These are phyloP conservation scores for Colletotrichum graminicola DNA, from an alignment of 2,329 filamentous ascomycete genomes.

Conservation along the genomic window DNA sequence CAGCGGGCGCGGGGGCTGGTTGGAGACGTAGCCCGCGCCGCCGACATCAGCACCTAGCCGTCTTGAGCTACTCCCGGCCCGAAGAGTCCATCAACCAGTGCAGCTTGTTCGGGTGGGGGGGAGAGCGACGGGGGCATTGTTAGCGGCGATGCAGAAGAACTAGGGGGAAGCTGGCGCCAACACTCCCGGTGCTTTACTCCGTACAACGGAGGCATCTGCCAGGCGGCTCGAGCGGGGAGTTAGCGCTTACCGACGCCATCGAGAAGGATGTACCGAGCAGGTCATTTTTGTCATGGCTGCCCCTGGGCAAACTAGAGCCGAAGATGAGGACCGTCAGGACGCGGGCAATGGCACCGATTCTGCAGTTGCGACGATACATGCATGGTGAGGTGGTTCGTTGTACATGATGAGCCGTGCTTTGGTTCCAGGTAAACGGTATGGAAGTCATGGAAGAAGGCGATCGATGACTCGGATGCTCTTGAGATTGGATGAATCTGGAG, in stretches of 20 bases:
- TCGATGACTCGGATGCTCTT: not conserved
- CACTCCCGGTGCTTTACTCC: not conserved
- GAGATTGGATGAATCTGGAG: conserved; percentile 11
- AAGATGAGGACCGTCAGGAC: conserved; percentile 14
- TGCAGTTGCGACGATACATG: conserved; percentile 4
- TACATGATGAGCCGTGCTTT: conserved; percentile 22
- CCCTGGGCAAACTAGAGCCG: conserved; percentile 18
- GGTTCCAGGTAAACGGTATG: conserved; percentile 7
- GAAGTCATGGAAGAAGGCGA: not conserved
- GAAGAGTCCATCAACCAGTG: conserved; percentile 12
- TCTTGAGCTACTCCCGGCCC: conserved; percentile 19
- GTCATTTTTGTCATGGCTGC: conserved; percentile 5
- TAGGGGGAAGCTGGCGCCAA: conserved; percentile 2
- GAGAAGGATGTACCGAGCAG: conserved; percentile 21
- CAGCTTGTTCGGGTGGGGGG: conserved; percentile 9
- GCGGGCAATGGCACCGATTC: conserved; percentile 16
- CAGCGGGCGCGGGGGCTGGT: conserved; percentile 1
- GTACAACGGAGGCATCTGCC: conserved; percentile 9
- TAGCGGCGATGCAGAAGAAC: conserved; percentile 26
- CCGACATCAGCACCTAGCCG: conserved; percentile 1
- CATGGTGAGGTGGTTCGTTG: conserved; percentile 10
- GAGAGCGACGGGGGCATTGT: not conserved
- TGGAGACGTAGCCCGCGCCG: conserved; percentile 7
- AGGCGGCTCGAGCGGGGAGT: not conserved
- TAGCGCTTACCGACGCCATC: conserved; percentile 23